Evolutionary conservation across 2,329 filamentous ascomycete species (phyloP).

Genomic region (Cercospora beticola): DNA sequence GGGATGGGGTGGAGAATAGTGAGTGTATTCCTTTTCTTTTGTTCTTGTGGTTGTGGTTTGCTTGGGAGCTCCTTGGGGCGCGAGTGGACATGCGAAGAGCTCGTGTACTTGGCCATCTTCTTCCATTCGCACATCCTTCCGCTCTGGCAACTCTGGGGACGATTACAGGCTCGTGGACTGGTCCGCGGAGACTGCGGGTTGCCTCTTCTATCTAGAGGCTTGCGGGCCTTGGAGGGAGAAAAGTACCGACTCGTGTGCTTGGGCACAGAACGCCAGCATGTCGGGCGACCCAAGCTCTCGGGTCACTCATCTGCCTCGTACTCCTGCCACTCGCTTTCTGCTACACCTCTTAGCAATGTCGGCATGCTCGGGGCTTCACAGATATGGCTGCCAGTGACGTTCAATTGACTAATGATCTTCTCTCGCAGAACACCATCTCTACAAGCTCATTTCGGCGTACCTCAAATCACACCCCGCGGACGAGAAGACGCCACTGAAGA

Average conservation of each 20-base stretch:
- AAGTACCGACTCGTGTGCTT: not conserved
- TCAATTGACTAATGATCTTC: slow-evolving; percentile 8
- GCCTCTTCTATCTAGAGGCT: no score
- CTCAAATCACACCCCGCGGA: slow-evolving; percentile 76
- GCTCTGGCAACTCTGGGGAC: no score
- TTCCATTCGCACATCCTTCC: no score
- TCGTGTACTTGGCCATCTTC: no score
- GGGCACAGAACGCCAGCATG: not conserved
- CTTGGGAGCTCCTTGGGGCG: no score
- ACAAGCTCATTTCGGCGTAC: slow-evolving; percentile 74
- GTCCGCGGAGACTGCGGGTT: no score
- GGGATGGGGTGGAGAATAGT: slow-evolving; percentile 63
- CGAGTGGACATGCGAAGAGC: no score
- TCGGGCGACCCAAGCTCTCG: not conserved
- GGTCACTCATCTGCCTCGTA: not conserved
- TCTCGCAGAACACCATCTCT: slow-evolving; percentile 79
- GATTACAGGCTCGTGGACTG: no score
- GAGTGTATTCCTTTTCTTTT: slow-evolving; percentile 35
- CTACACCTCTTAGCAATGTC: no score
- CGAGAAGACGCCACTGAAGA: slow-evolving; percentile 66
- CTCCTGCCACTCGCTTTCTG: not conserved
- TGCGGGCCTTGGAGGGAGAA: not conserved
- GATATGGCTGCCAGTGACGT: not conserved
- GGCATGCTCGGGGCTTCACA: not conserved
- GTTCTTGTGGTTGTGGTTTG: not conserved